Percentiles rank a stretch among this genome's conserved stretches.
Evolutionary conservation across 2,329 filamentous ascomycete genomes (phyloP).

Genomic region (Penicillium occitanis): DNA sequence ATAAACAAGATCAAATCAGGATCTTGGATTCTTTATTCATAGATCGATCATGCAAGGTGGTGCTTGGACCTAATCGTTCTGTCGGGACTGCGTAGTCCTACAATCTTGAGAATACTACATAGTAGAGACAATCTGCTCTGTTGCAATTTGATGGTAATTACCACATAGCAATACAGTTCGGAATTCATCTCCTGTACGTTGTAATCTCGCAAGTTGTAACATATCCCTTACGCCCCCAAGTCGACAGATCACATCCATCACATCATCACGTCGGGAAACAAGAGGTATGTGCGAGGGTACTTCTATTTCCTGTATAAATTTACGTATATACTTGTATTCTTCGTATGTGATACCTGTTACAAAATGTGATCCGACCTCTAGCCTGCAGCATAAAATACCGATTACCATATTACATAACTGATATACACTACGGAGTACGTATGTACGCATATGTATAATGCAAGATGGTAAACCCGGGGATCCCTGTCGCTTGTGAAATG

Average conservation of each 20-base stretch:
- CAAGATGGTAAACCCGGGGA: not conserved
- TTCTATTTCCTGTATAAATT: not conserved
- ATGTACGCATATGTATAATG: not conserved
- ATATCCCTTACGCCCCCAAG: not conserved
- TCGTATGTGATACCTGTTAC: not conserved
- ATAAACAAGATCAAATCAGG: not conserved
- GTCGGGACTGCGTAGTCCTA: not conserved
- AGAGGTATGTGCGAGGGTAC: not conserved
- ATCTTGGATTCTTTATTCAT: not conserved
- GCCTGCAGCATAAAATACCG: not conserved
- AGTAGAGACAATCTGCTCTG: not conserved
- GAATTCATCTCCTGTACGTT: not conserved
- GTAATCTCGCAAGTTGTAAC: not conserved
- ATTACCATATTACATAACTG: not conserved
- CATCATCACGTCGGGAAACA: not conserved
- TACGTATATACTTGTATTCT: not conserved
- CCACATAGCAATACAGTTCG: not conserved
- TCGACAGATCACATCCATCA: slow-evolving; percentile 9
- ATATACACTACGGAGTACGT: not conserved
- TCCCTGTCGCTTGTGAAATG: not conserved
- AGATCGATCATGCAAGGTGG: slow-evolving; percentile 8
- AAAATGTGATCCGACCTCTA: not conserved
- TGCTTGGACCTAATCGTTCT: not conserved
- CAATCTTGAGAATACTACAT: not conserved
- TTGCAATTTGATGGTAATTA: not conserved